Conservation (phyloP, 805 yeast genomes). For the Blastobotrys attinorum region DNA sequence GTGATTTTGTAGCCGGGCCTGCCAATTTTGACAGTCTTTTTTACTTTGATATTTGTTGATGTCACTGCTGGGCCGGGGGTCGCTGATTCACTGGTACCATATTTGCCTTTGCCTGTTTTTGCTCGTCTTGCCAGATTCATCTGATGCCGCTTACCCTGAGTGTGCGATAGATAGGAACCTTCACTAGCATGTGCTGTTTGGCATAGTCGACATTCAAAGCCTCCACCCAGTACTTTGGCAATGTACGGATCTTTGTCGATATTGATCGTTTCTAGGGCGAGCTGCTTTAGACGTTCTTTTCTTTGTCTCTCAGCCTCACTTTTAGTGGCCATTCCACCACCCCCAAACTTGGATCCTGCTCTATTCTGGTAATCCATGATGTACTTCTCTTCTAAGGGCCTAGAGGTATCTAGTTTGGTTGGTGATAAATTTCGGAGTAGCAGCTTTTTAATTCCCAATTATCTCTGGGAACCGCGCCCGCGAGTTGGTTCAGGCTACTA, state of each 20-base stretch:
- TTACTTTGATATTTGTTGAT: slow-evolving; percentile 30
- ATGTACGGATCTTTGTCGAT: slow-evolving; percentile 69
- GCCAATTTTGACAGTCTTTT: slow-evolving; percentile 58
- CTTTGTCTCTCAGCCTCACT: slow-evolving; percentile 64
- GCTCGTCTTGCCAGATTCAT: slow-evolving; percentile 58
- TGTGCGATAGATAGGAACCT: slow-evolving; percentile 73
- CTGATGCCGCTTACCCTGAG: slow-evolving; percentile 79
- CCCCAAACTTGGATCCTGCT: slow-evolving; percentile 83
- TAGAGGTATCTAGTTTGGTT: too few species aligned
- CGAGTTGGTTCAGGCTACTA: too few species aligned
- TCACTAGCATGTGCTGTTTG: slow-evolving; percentile 74
- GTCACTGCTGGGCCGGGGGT: slow-evolving; percentile 11
- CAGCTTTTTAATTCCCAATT: too few species aligned
- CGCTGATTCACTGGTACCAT: slow-evolving; percentile 13
- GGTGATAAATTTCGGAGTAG: too few species aligned
- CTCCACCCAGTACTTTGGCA: slow-evolving; percentile 73
- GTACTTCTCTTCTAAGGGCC: not conserved
- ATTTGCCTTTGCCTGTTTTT: slow-evolving; percentile 28
- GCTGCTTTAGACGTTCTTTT: slow-evolving; percentile 56
- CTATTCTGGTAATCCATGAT: slow-evolving; percentile 82
- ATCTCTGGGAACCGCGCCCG: too few species aligned
- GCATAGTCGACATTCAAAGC: slow-evolving; percentile 78
- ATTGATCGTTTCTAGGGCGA: slow-evolving; percentile 40
- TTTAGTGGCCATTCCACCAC: slow-evolving; percentile 79
- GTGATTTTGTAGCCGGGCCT: slow-evolving; percentile 62